Evolutionary conservation across 164 flowering plant genomes (phyloP), one percentile per base, ranked within the genome.

Genomic region (Echeveria elegans): DNA sequence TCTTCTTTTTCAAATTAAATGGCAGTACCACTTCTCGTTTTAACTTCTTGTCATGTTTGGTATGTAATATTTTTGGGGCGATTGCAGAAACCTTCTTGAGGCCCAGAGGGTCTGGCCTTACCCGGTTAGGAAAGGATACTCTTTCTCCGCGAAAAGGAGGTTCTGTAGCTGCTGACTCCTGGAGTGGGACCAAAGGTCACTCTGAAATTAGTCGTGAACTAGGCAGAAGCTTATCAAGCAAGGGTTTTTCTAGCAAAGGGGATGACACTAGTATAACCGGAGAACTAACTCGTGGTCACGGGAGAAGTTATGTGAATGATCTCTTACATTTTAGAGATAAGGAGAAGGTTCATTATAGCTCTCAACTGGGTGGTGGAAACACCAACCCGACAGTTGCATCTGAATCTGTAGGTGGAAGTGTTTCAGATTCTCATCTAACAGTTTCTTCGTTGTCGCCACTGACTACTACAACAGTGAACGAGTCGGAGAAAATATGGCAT

Each of bases 401-500:
- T 41, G 81, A 81, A 29, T 69, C 81, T 29, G 68, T 72, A 60
- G 58, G 78, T 66, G 75, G 72, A 29, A 66, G 31, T 66, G 65
- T 68, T 10, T 48, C 72, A 30, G 85, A 79, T 56, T 45, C 53
- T 72, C 71, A 80, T 28, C 69, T 74, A 15, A 60, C 73, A 48
- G 63, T 85, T 21, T 47, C 84, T 64, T 28, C 77, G 18, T 74
- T 60, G 21, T 47, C 37, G 10, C 69, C 68, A 3, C 75, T 60
- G 29, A 24, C 82, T n/a, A 70, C 73, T 64, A 66, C 68, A 29
- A 76, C 72, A 72, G 71, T 84, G 61, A 83, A 73, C 67, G 96
- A 89, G 64, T 69, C 87, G 7, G 97, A 89, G 47, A 91, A 94
- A 70, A 74, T 86, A 10, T 94, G 99, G 99, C 83, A 86, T 74